Percentiles rank a stretch among this genome's conserved stretches.
Conservation (phyloP, 352 stramenopile genomes). For the Globisporangium abappressorium region DNA sequence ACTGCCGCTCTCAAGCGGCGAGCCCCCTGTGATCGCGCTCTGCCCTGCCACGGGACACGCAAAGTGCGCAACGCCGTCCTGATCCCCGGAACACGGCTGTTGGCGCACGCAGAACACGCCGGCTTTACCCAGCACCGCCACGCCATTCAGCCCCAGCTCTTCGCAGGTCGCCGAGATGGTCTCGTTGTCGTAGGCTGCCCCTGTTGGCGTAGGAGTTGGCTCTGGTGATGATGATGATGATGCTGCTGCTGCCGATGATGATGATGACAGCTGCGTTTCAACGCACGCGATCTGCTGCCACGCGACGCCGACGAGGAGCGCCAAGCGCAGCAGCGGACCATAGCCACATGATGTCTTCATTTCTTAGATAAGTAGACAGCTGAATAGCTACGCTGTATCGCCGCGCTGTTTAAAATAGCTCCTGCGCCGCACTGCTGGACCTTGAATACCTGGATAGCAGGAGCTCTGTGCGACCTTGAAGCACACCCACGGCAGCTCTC, state of each 20-base stretch:
- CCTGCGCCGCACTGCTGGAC: neutral
- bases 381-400: neutral
- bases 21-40: conserved; percentile 5
- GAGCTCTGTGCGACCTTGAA: neutral
- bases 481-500: neutral
- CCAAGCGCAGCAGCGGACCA: neutral
- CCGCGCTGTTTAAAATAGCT: conserved; percentile 6
- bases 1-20: conserved; percentile 26
- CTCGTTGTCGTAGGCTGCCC: neutral
- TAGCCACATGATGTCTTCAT: conserved; percentile 4
- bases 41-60: conserved; percentile 33
- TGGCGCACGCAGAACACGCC: conserved; percentile 41
- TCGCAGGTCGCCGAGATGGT: conserved; percentile 12
- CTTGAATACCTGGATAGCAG: neutral
- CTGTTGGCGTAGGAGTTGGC: neutral
- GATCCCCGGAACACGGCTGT: conserved; percentile 28
- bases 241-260: neutral
- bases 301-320: conserved; percentile 4
- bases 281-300: neutral
- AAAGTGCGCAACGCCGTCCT: conserved; percentile 12
- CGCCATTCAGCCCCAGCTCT: conserved; percentile 16
- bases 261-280: neutral
- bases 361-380: neutral
- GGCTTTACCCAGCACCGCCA: conserved; percentile 30
- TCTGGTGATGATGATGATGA: neutral